Evolutionary conservation across 257 asterid genomes (phyloP), one percentile per base, ranked within the genome.

Genomic region (Catharanthus roseus): DNA sequence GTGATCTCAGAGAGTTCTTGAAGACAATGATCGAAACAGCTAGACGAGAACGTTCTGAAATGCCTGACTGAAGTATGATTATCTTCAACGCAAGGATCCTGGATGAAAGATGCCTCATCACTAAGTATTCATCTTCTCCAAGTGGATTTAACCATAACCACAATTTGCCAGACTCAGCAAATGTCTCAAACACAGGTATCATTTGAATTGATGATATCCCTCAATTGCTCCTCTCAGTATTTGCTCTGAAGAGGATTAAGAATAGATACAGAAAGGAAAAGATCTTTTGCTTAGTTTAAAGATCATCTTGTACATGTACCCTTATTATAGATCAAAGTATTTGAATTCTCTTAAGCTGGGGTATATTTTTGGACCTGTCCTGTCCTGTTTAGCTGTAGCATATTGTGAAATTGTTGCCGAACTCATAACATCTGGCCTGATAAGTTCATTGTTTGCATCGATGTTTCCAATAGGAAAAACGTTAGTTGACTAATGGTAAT

Each of bases 1-100:
- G 91, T 58, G 91, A 84, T 58, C 83, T 95, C 21, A 76, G 66
- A 51, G 88, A 70, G 29, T 91, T 93, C 83, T 77, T 93, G 90
- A 76, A 74, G 36, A 83, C 84, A 74, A 87, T 93, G 96, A 76
- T 83, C 24, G 90, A 85, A 75, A 89, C 95, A 65, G 91, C 93
- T 62, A 77, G 33, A 68, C 80, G 90, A 81, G 95, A 84, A 71
- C 77, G 90, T 29, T 82, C 90, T 38, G 97, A 86, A 85, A 77
- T 86, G 68, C 85, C 83, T 3, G 92, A 86, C 71, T 90, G 86
- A 86, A 33, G 29, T 41, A 51, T 18, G 49, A 57, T 47, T 5
- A 63, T 26, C 1, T 53, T 51, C 21, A 39, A 13, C 28, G 56
- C 45, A 53, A 42, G 39, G 49, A 60, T 68, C 18, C 15, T 53